These are phyloP conservation scores for Pouteria glomerata DNA, from an alignment of 148 eudicot species.

Conservation along the genomic window DNA sequence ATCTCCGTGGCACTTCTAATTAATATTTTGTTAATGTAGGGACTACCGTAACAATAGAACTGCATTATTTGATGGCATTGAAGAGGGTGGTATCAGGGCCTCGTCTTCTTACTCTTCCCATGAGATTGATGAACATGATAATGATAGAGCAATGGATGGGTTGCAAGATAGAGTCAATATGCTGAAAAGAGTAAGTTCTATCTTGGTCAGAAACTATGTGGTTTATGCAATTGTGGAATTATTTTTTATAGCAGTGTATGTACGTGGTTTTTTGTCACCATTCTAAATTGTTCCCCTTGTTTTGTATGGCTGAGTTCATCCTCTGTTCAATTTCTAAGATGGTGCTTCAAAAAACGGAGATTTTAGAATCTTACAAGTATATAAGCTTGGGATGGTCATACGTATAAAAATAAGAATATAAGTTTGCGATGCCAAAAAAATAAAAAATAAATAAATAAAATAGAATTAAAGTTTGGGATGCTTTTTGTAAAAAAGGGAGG, in stretches of 20 bases:
- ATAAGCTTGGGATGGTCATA: neutral
- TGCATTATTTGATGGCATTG: constrained; percentile 80
- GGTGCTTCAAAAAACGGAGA: neutral
- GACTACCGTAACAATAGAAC: constrained; percentile 57
- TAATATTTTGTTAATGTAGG: constrained; percentile 26
- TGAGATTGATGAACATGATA: constrained; percentile 92
- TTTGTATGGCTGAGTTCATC: neutral
- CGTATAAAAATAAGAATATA: too few relatives aligned
- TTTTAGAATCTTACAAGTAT: neutral
- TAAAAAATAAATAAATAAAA: too few relatives aligned
- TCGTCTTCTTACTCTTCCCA: constrained; percentile 69
- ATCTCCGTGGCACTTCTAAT: neutral
- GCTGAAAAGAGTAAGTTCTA: constrained; percentile 72
- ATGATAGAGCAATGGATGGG: constrained; percentile 78
- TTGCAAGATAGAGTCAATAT: constrained; percentile 80
- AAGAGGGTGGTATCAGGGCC: constrained; percentile 95
- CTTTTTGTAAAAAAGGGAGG: too few relatives aligned
- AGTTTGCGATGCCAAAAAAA: too few relatives aligned
- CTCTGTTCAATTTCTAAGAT: neutral
- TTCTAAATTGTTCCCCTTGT: neutral
- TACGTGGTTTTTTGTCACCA: neutral
- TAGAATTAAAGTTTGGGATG: too few relatives aligned
- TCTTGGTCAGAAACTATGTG: neutral
- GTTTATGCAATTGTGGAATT: neutral
- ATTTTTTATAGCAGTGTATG: neutral